These are phyloP conservation scores for Parietichytrium sp. DNA, from an alignment of 108 stramenopile species.

Conservation along the genomic window DNA sequence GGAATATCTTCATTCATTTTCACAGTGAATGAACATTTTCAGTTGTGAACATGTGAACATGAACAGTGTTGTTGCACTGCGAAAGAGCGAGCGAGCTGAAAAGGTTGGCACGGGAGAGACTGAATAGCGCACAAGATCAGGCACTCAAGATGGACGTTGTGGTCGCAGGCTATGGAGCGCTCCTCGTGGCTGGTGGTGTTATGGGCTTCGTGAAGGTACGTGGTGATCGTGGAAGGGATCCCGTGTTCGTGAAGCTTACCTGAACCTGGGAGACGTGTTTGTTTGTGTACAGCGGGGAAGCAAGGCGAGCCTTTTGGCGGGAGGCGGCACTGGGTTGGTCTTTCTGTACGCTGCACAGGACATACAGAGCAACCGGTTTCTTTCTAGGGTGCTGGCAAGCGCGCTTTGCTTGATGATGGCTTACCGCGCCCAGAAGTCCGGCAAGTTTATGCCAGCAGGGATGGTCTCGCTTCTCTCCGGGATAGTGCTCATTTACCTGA, in stretches of 20 bases:
- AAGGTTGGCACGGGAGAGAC: too few relatives aligned
- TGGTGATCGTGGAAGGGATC: too few relatives aligned
- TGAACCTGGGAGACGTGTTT: too few relatives aligned
- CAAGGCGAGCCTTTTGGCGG: background rate
- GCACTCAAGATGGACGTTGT: background rate
- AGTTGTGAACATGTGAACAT: too few relatives aligned
- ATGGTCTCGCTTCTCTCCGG: background rate
- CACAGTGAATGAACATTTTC: too few relatives aligned
- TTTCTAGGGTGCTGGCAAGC: background rate
- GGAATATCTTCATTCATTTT: too few relatives aligned
- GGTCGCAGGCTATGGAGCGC: background rate
- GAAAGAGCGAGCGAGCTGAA: too few relatives aligned
- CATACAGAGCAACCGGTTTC: background rate
- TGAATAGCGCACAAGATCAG: too few relatives aligned
- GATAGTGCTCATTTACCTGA: background rate
- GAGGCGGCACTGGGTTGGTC: background rate
- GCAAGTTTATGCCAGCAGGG: background rate
- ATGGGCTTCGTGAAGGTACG: constrained; percentile 13
- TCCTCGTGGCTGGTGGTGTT: background rate
- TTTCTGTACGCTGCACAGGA: background rate
- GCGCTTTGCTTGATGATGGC: background rate
- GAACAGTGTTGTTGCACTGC: too few relatives aligned
- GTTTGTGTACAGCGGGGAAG: background rate
- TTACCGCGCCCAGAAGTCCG: background rate
- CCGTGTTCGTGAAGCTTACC: too few relatives aligned